Evolutionary conservation across 305 asterid genomes (phyloP), one percentile per base, ranked within the genome.

Genomic region (Fraxinus platypoda): DNA sequence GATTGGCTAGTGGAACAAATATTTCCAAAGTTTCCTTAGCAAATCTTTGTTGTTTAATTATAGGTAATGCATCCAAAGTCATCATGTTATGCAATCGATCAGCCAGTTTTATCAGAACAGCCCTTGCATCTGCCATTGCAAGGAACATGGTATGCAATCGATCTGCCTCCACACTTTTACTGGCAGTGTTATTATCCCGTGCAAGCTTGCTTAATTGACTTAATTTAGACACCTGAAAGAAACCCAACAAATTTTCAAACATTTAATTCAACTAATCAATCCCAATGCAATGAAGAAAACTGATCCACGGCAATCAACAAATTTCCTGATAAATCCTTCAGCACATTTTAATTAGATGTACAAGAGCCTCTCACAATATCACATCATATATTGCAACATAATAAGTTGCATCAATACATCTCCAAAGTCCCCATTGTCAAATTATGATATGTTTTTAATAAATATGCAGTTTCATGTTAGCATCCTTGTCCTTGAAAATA

Each of bases 141-240:
- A 34, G 37, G 37, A 34, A 34, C 37, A 34, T 34, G 37, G 37
- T 96, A 98, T 46, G 97, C 97, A 34, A 34, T 34, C 37, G 88
- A 87, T 96, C 98, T 46, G 98, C 98, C 90, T 96, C 99, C 8
- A 49, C 90, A 54, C 95, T 93, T 88, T 91, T 96, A 85, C 90
- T 82, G 77, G 98, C 98, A 0, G 97, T 96, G 90, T 94, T 87
- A 86, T 91, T 93, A 72, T 96, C 97, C 4, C 99, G 92, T 19
- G 99, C 99, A 83, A 96, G 98, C 91, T 96, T 96, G 92, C 99
- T 96, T 89, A 94, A 86, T n/a, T 94, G 98, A 84, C 98, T 93
- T 79, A 96, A 90, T 88, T 96, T 94, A 35, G 99, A 92, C 75
- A 96, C 98, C 98, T 93, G 87, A 34, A 79, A 74, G 17, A 86